Conservation (phyloP, 805 yeast species). For the Metschnikowia kunwiensis region DNA sequence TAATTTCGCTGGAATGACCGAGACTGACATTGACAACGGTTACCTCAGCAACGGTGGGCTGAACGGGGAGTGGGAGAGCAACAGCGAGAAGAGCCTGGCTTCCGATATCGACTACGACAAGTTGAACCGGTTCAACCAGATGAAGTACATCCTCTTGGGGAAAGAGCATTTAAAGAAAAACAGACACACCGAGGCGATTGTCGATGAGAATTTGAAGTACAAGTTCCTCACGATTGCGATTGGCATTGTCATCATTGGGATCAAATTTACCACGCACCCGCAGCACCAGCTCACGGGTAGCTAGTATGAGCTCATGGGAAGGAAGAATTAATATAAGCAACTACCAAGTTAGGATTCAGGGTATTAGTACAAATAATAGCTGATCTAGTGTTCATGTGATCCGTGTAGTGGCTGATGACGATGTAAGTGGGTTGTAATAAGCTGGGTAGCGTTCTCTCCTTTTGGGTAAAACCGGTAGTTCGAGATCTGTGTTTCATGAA, state of each 20-base stretch:
- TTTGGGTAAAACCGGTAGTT: no score
- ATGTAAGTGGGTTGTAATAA: no score
- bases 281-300: slow-evolving; percentile 11
- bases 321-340: background rate
- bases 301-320: background rate
- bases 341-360: no score
- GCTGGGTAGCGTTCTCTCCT: no score
- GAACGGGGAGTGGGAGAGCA: slow-evolving; percentile 20
- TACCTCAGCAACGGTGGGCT: slow-evolving; percentile 1
- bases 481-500: no score
- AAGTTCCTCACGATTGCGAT: slow-evolving; percentile 42
- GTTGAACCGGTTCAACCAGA: slow-evolving; percentile 32
- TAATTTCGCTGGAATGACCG: slow-evolving; percentile 11
- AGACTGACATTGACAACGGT: slow-evolving; percentile 4
- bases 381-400: no score
- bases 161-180: slow-evolving; percentile 17
- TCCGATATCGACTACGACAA: slow-evolving; percentile 22
- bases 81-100: slow-evolving; percentile 11
- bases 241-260: slow-evolving; percentile 40
- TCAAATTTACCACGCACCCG: slow-evolving; percentile 32
- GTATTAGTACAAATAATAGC: no score
- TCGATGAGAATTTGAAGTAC: slow-evolving; percentile 40
- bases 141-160: slow-evolving; percentile 35
- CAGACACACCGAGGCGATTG: slow-evolving; percentile 24
- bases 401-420: no score